phyloP scores from a whole-genome alignment of 768 basidiomycete genomes.

The Termitomyces sp. region DNA sequence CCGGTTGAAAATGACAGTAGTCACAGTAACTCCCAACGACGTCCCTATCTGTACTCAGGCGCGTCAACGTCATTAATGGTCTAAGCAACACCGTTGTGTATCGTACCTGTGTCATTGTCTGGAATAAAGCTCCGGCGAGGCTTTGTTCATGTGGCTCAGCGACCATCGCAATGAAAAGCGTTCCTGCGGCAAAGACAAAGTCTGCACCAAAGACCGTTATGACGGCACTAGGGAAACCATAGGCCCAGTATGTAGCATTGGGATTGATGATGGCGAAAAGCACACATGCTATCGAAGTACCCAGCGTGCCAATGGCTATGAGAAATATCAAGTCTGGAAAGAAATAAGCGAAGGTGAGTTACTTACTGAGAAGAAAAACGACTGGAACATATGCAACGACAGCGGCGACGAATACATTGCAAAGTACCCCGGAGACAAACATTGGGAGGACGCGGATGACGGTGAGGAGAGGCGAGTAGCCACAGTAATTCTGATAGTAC shows the following conservation, averaged over 20 bases:
- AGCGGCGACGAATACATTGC: conserved; percentile 63
- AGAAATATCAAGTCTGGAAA: background rate
- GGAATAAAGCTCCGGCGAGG: conserved; percentile 71
- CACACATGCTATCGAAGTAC: conserved; percentile 55
- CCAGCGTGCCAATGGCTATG: conserved; percentile 42
- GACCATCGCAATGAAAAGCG: conserved; percentile 70
- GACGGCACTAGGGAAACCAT: conserved; percentile 65
- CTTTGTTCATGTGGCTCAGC: conserved; percentile 68
- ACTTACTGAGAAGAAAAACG: conserved; percentile 53
- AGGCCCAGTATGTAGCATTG: conserved; percentile 64
- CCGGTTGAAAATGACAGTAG: conserved; percentile 67
- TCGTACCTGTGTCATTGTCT: conserved; percentile 69
- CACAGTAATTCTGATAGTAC: conserved; percentile 67
- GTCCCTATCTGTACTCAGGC: conserved; percentile 51
- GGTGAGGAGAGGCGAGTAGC: conserved; percentile 50
- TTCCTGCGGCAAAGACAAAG: conserved; percentile 71
- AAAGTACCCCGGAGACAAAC: conserved; percentile 59
- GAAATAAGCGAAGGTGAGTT: background rate
- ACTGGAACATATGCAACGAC: conserved; percentile 53
- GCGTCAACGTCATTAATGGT: background rate
- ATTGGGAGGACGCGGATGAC: conserved; percentile 71
- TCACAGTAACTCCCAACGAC: conserved; percentile 65
- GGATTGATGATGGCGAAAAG: conserved; percentile 68
- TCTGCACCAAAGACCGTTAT: conserved; percentile 73
- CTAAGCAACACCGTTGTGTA: background rate